Evolutionary conservation across 1,139 yeast genomes (phyloP), one percentile per base, ranked within the genome.

Genomic region (Yamadazyma pseudoaaseri): DNA sequence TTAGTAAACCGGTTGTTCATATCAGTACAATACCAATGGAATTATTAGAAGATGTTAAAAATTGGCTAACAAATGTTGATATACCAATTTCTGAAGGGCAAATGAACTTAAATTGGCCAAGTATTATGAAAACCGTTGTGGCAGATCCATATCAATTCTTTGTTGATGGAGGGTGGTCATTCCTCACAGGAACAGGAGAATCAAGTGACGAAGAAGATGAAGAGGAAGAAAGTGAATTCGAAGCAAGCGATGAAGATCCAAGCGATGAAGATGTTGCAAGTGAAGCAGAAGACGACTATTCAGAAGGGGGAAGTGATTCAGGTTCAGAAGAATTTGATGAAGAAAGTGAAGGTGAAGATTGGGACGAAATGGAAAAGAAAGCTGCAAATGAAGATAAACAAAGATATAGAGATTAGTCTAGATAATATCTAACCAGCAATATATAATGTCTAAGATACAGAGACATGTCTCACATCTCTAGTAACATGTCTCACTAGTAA

Each of bases 31-130:
- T 92, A 39, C 97, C 97, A 20, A 87, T 89, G 79, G 95, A 86
- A 50, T 74, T 86, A 38, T 69, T 92, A 37, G 99, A 92, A 54
- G 92, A 86, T 56, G 86, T 92, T 45, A 92, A 92, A 61, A 87
- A 89, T 34, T 92, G 98, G 98, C 71, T 92, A 42, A 87, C 96
- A 16, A 95, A 90, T 59, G 95, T 87, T 56, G 97, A 92, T 59
- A 84, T 94, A 44, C 96, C 98, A 27, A 80, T 76, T 62, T 85
- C 92, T 56, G 97, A 90, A 56, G 96, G 97, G 36, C 92, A 95
- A 33, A 84, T 92, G 68, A 90, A 90, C 65, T 81, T 92, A 74
- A 89, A 89, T 64, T 92, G 99, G 99, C 73, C 80, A 11, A 83
- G 90, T 24, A 90, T 92, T 56, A 92, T 94, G 96, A 90, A 89